Conservation (phyloP, 805 yeast species). For the Candida sithepensis region DNA sequence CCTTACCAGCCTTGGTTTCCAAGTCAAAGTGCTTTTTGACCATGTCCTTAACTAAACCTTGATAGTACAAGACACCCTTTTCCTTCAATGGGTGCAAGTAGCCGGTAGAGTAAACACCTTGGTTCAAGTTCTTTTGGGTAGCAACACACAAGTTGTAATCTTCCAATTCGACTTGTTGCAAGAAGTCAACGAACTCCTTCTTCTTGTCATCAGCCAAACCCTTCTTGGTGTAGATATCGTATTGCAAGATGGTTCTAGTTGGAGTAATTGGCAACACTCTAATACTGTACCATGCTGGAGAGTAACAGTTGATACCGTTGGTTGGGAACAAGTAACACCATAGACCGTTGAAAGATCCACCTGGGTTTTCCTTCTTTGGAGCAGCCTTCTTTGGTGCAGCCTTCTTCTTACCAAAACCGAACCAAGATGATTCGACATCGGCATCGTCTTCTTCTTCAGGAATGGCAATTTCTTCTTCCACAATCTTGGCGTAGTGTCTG, state of each 20-base stretch:
- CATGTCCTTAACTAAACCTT: conserved; percentile 52
- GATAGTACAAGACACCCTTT: conserved; percentile 56
- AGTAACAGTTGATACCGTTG: conserved; percentile 60
- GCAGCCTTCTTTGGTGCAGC: conserved; percentile 19
- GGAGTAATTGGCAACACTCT: conserved; percentile 55
- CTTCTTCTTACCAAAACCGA: conserved; percentile 44
- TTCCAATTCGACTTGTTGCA: conserved; percentile 59
- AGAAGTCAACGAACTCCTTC: conserved; percentile 60
- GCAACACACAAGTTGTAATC: conserved; percentile 57
- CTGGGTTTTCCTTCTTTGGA: conserved; percentile 43
- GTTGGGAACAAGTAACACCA: conserved; percentile 62
- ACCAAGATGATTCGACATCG: conserved; percentile 44
- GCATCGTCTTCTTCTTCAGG: conserved; percentile 31
- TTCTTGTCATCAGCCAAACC: conserved; percentile 49
- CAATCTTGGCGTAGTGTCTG: conserved; percentile 57
- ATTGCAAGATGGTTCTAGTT: conserved; percentile 52
- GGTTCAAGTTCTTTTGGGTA: conserved; percentile 59
- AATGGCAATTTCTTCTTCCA: conserved; percentile 32
- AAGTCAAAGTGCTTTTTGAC: conserved; percentile 48
- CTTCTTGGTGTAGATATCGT: conserved; percentile 59
- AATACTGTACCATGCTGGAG: conserved; percentile 65
- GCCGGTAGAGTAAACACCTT: conserved; percentile 58
- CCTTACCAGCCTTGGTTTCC: conserved; percentile 43
- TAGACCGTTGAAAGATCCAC: conserved; percentile 59
- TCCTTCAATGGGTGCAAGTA: conserved; percentile 58